Evolutionary conservation across 108 stramenopile genomes (phyloP), one percentile per base, ranked within the genome.

Genomic region (Pseudonitzschia pungens): DNA sequence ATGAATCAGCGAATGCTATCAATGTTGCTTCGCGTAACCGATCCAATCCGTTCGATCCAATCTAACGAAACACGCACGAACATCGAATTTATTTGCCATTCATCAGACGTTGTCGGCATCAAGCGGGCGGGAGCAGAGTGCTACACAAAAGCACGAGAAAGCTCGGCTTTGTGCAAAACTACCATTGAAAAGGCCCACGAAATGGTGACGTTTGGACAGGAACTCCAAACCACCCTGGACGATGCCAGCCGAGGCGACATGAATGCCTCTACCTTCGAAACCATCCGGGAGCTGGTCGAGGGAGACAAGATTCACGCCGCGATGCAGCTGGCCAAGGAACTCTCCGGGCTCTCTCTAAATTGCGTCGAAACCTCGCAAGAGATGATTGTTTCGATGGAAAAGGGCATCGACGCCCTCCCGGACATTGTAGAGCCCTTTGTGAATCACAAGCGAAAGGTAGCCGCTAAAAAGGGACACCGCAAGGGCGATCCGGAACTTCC

Each of bases 201-300:
- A 58, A 58, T 58, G 57, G 57, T 58, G 20, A 11, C 27, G 5
- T 58, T 58, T 58, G 57, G 57, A 58, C 57, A 58, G 31, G 57
- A 58, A 58, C 31, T 58, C 27, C 57, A 58, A 58, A 58, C 57
- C 0, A 58, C 57, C 7, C 57, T 58, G 21, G 57, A 58, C 31
- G 57, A 58, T 58, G 57, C 10, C 57, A 31, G 22, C n/a, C 15
- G 14, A 22, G 57, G 57, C 5, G 1, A 3, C 14, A 22, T 58
- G 26, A n/a, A 58, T 58, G 57, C 57, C 0, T 58, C 57, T 0
- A 58, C 15, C 14, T 58, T 58, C 31, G 26, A 28, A 15, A 58
- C n/a, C 31, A 58, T 58, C 27, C 57, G n/a, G 31, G 57, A 58
- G 12, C 31, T 58, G 31, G 31, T 58, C 4, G 57, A 58, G 27